A percentile compares a stretch with the other conserved stretches of the same genome.
These are phyloP conservation scores for Amanita polypyramis DNA, from an alignment of 768 basidiomycete genomes.

Conservation along the genomic window DNA sequence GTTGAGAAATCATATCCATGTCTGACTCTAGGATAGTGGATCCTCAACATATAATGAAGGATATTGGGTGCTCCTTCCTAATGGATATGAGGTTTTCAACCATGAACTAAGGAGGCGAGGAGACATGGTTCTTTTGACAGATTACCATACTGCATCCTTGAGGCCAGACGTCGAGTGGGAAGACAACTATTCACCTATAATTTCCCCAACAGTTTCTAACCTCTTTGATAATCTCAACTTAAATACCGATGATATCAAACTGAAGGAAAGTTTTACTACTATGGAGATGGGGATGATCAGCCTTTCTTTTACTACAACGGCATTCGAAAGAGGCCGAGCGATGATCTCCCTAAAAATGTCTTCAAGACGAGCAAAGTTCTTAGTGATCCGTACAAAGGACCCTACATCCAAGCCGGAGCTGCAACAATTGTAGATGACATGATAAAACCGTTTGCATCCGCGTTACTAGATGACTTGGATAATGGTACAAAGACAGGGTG, in stretches of 20 bases:
- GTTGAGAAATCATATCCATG: too few species aligned
- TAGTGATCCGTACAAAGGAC: neutral
- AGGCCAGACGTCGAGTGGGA: slow-evolving; percentile 16
- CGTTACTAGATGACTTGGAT: neutral
- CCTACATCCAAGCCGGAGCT: neutral
- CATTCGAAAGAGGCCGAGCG: neutral
- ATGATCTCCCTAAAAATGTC: neutral
- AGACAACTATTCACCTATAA: slow-evolving; percentile 20
- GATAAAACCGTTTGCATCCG: neutral
- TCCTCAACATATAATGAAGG: too few species aligned
- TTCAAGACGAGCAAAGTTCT: neutral
- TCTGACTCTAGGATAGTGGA: too few species aligned
- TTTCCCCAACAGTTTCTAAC: slow-evolving; percentile 16
- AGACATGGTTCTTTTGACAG: too few species aligned
- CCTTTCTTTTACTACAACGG: neutral
- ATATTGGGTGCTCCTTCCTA: too few species aligned
- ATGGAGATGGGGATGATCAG: neutral
- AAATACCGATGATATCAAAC: slow-evolving; percentile 2
- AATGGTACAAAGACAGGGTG: slow-evolving; percentile 12
- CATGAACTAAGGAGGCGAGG: too few species aligned
- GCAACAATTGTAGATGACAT: neutral
- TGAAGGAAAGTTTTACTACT: slow-evolving; percentile 1
- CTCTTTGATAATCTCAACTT: slow-evolving; percentile 13
- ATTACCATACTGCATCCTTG: slow-evolving; percentile 18
- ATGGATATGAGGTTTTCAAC: too few species aligned